Percentiles rank a stretch among this genome's conserved stretches.
Conservation (phyloP, 805 yeast species). For the Peterozyma toletana region DNA sequence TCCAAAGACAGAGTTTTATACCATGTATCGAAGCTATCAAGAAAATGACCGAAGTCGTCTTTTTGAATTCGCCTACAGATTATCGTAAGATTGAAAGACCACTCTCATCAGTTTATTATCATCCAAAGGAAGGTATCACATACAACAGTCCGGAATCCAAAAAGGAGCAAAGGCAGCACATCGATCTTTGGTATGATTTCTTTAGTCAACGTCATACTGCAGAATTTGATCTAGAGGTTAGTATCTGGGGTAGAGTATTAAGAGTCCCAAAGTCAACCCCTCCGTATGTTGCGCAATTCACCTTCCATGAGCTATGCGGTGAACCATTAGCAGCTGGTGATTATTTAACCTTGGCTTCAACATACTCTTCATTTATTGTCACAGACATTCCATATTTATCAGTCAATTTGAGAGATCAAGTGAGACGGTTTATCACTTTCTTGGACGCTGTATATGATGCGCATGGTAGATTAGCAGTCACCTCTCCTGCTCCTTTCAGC, state of each 20-base stretch:
- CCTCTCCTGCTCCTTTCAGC: constrained; percentile 80
- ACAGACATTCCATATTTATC: constrained; percentile 90
- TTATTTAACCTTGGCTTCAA: constrained; percentile 72
- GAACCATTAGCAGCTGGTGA: constrained; percentile 90
- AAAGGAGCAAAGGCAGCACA: constrained; percentile 50
- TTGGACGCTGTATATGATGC: constrained; percentile 94
- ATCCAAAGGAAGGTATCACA: constrained; percentile 57
- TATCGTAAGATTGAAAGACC: constrained; percentile 88
- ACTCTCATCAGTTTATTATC: constrained; percentile 67
- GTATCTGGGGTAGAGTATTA: constrained; percentile 87
- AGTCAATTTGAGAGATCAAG: constrained; percentile 70
- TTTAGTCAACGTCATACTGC: constrained; percentile 57
- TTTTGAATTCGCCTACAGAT: constrained; percentile 86
- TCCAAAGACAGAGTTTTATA: constrained; percentile 84
- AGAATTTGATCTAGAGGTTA: constrained; percentile 28
- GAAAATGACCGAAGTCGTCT: constrained; percentile 65
- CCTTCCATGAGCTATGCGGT: constrained; percentile 84
- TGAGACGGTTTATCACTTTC: constrained; percentile 89
- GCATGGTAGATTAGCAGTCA: constrained; percentile 80
- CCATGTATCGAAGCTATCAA: constrained; percentile 87
- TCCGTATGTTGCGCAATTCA: constrained; percentile 80
- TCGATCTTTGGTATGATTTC: constrained; percentile 70
- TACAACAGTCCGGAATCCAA: constrained; percentile 44
- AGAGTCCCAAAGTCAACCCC: constrained; percentile 71
- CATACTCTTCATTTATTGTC: constrained; percentile 72